Conservation (phyloP, 345 rosid species). For the Ailanthus altissimus region DNA sequence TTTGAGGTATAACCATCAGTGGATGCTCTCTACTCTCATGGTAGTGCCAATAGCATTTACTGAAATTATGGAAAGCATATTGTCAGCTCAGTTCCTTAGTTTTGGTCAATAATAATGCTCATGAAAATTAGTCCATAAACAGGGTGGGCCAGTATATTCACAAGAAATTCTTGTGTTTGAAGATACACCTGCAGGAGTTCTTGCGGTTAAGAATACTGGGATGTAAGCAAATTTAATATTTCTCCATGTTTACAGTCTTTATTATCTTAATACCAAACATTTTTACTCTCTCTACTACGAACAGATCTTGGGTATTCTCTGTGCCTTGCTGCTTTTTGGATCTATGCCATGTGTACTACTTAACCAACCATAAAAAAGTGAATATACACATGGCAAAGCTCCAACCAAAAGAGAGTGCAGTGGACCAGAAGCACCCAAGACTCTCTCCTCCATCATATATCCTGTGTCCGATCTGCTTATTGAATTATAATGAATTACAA, state of each 20-base stretch:
- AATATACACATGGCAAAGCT: too few species aligned
- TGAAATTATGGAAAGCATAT: neutral
- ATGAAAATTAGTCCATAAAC: slow-evolving; percentile 24
- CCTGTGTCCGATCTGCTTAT: neutral
- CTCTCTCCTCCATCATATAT: too few species aligned
- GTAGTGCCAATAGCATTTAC: neutral
- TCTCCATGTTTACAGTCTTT: neutral
- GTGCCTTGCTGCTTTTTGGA: too few species aligned
- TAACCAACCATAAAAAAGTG: too few species aligned
- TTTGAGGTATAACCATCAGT: slow-evolving; percentile 63
- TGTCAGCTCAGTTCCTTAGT: slow-evolving; percentile 19
- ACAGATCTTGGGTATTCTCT: too few species aligned
- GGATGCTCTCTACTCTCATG: neutral
- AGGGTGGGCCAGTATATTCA: slow-evolving; percentile 72
- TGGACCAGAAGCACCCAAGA: too few species aligned
- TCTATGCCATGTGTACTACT: too few species aligned
- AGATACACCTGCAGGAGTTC: slow-evolving; percentile 95
- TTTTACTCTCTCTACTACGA: neutral
- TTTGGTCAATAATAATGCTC: slow-evolving; percentile 5
- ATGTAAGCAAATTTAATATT: slow-evolving; percentile 60
- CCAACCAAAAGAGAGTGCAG: too few species aligned
- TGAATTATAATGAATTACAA: neutral
- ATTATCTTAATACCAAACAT: neutral
- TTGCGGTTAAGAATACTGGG: slow-evolving; percentile 87
- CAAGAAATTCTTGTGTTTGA: slow-evolving; percentile 69